Evolutionary conservation across 1,284 basidiomycete species (phyloP).

Genomic region (Ceratobasidium sp.): DNA sequence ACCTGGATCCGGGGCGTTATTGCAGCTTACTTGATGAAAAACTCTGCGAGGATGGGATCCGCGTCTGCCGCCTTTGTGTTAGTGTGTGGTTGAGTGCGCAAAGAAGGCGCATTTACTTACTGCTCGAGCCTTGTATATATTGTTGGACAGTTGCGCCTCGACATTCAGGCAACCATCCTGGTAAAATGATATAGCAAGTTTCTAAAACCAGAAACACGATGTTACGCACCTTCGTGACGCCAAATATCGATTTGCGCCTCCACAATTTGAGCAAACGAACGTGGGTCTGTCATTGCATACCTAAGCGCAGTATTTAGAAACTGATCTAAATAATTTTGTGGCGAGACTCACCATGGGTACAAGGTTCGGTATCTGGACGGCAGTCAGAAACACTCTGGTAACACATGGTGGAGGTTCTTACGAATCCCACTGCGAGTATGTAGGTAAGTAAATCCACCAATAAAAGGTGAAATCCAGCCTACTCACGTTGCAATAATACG

Average conservation of each 20-base stretch:
- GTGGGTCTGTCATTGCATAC: conserved; percentile 66
- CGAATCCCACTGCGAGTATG: conserved; percentile 66
- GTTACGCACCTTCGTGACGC: conserved; percentile 65
- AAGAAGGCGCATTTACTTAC: conserved; percentile 56
- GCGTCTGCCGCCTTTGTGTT: conserved; percentile 58
- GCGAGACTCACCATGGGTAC: conserved; percentile 59
- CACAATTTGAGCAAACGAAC: conserved; percentile 66
- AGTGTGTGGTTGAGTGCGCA: neutral
- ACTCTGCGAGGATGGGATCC: conserved; percentile 72
- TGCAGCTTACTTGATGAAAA: conserved; percentile 68
- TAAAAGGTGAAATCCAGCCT: neutral
- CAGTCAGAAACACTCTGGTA: neutral
- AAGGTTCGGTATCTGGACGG: conserved; percentile 61
- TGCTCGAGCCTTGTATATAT: conserved; percentile 72
- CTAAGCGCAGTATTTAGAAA: neutral
- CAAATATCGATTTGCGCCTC: conserved; percentile 73
- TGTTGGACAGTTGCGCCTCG: conserved; percentile 62
- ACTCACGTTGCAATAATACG: conserved; percentile 73
- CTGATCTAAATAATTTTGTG: neutral
- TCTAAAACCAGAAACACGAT: neutral
- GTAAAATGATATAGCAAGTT: neutral
- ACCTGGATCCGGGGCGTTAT: neutral
- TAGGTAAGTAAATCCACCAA: neutral
- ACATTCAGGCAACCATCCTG: conserved; percentile 72
- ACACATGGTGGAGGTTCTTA: neutral